Evolutionary conservation across 2,329 filamentous ascomycete species (phyloP).

Genomic region (Thielaviopsis populi): DNA sequence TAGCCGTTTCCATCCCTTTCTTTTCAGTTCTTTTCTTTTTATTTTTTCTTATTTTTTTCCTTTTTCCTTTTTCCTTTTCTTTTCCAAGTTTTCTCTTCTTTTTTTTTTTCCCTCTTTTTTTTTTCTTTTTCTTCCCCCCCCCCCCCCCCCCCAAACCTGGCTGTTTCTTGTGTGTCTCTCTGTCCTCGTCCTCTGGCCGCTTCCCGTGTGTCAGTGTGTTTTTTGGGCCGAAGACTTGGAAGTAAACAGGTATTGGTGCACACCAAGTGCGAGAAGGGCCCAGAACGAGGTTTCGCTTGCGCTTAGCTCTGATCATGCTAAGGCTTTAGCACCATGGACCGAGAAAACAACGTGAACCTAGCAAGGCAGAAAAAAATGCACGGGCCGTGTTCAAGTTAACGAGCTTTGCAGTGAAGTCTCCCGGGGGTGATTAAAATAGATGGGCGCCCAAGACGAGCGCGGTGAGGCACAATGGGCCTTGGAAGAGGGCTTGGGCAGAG

Average conservation of each 20-base stretch:
- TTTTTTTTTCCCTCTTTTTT: too few species aligned
- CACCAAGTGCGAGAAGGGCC: not conserved
- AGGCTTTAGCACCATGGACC: not conserved
- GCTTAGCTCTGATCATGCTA: not conserved
- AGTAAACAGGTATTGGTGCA: not conserved
- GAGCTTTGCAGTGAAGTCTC: not conserved
- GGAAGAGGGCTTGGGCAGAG: not conserved
- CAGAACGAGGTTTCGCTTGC: not conserved
- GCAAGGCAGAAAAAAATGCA: conserved; percentile 5
- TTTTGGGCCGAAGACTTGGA: not conserved
- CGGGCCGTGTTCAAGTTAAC: not conserved
- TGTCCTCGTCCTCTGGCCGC: not conserved
- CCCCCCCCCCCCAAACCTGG: not conserved
- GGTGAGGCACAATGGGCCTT: not conserved
- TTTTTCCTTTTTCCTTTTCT: too few species aligned
- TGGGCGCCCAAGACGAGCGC: not conserved
- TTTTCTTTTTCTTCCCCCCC: too few species aligned
- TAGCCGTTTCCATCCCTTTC: not conserved
- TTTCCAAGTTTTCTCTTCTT: too few species aligned
- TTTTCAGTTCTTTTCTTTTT: not conserved
- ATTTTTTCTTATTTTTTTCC: not conserved
- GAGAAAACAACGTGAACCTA: not conserved
- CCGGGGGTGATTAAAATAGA: conserved; percentile 1
- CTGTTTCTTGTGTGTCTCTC: not conserved
- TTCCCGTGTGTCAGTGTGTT: conserved; percentile 1